Evolutionary conservation across 148 eudicot genomes (phyloP).

Genomic region (Chenopodium formosanum): DNA sequence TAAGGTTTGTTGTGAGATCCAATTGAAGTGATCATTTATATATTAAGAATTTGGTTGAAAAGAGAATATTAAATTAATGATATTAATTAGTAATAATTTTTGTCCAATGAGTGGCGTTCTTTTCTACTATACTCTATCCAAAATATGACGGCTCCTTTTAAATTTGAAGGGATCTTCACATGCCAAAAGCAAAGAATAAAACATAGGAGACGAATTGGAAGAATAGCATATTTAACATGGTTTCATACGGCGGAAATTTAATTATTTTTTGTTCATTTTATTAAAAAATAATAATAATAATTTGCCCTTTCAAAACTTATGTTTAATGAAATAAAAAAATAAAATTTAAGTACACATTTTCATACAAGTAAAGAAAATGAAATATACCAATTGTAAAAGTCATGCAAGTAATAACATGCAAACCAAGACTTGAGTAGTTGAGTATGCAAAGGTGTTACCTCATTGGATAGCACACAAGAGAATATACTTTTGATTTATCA

Average conservation of each 20-base stretch:
- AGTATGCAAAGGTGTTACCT: too few relatives aligned
- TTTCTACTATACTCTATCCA: constrained; percentile 19
- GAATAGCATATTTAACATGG: neutral
- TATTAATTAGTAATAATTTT: neutral
- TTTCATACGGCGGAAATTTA: neutral
- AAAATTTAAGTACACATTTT: neutral
- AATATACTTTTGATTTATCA: constrained; percentile 1
- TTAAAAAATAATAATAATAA: too few relatives aligned
- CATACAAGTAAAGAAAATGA: neutral
- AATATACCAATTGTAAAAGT: too few relatives aligned
- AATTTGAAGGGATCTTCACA: constrained; percentile 25
- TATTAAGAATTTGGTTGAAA: constrained; percentile 10
- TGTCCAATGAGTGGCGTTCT: constrained; percentile 21
- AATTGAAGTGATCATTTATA: constrained; percentile 6
- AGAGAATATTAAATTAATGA: neutral
- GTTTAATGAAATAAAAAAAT: too few relatives aligned
- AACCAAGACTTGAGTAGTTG: too few relatives aligned
- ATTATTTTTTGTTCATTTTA: neutral
- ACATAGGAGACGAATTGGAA: constrained; percentile 1
- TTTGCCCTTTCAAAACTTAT: neutral
- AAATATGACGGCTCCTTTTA: constrained; percentile 30
- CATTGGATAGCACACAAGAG: neutral
- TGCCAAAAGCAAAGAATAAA: constrained; percentile 28
- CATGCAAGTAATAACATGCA: neutral
- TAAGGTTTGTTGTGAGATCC: constrained; percentile 14